phyloP scores from a whole-genome alignment of 257 asterid genomes.

The Prunella vulgaris region DNA sequence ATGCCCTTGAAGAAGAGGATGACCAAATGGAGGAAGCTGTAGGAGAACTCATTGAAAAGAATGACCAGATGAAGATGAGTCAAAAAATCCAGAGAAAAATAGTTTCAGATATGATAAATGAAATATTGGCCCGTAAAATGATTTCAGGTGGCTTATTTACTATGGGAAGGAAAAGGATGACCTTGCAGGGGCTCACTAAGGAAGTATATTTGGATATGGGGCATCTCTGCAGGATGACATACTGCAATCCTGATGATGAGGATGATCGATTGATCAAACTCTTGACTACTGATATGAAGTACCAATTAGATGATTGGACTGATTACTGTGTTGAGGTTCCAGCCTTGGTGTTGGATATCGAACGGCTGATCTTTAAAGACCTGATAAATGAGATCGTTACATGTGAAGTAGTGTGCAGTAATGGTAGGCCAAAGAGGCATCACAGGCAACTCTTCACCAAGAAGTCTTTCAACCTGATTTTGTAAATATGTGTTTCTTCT shows the following conservation, averaged over 20 bases:
- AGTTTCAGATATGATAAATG: slow-evolving; percentile 55
- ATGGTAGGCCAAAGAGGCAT: slow-evolving; percentile 30
- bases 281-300: slow-evolving; percentile 50
- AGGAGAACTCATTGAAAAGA: slow-evolving; percentile 20
- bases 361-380: slow-evolving; percentile 81
- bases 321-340: slow-evolving; percentile 44
- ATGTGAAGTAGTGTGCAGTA: slow-evolving; percentile 32
- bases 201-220: slow-evolving; percentile 53
- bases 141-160: slow-evolving; percentile 28
- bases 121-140: slow-evolving; percentile 47
- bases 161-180: slow-evolving; percentile 24
- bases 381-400: slow-evolving; percentile 64
- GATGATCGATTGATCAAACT: slow-evolving; percentile 42
- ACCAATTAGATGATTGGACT: slow-evolving; percentile 56
- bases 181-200: slow-evolving; percentile 41
- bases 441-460: slow-evolving; percentile 32
- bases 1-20: slow-evolving; percentile 37
- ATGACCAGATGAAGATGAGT: slow-evolving; percentile 16
- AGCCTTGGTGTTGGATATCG: slow-evolving; percentile 68
- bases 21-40: slow-evolving; percentile 14
- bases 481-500: slow-evolving; percentile 19
- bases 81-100: slow-evolving; percentile 48
- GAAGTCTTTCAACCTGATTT: slow-evolving; percentile 8
- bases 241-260: slow-evolving; percentile 37
- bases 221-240: slow-evolving; percentile 31